These are phyloP conservation scores for Apiotrichum brassicae DNA, from an alignment of 1,284 basidiomycete genomes.

Conservation along the genomic window DNA sequence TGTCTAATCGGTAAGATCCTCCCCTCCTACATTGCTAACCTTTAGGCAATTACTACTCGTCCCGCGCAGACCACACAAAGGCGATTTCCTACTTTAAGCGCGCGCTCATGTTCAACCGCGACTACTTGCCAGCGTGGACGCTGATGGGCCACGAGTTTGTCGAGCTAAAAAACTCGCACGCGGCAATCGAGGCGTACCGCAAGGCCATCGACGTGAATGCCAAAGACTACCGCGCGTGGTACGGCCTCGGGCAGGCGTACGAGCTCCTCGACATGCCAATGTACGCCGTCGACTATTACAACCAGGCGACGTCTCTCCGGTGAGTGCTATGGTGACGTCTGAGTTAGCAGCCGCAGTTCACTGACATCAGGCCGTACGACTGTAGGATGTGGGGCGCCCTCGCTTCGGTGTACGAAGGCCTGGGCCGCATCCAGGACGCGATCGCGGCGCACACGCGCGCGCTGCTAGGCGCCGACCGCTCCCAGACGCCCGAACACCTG, in stretches of 20 bases:
- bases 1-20: slow-evolving; percentile 87
- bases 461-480: slow-evolving; percentile 71
- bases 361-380: slow-evolving; percentile 73
- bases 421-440: slow-evolving; percentile 71
- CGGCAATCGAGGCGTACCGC: slow-evolving; percentile 95
- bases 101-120: slow-evolving; percentile 87
- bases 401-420: slow-evolving; percentile 86
- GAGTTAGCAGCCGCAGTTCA: background rate
- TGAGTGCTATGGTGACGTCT: slow-evolving; percentile 42
- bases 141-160: slow-evolving; percentile 98
- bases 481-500: slow-evolving; percentile 67
- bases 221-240: slow-evolving; percentile 97
- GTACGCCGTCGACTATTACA: slow-evolving; percentile 94
- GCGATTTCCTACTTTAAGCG: slow-evolving; percentile 92
- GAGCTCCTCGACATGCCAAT: slow-evolving; percentile 93
- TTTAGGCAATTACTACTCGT: slow-evolving; percentile 90
- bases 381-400: slow-evolving; percentile 93
- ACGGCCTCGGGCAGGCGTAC: slow-evolving; percentile 95
- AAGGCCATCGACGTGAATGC: slow-evolving; percentile 92
- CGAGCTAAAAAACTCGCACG: slow-evolving; percentile 98
- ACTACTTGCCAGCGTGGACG: slow-evolving; percentile 97
- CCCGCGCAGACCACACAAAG: slow-evolving; percentile 87
- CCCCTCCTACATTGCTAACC: too few species aligned
- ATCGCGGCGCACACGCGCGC: slow-evolving; percentile 84
- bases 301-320: slow-evolving; percentile 87